A percentile compares a stretch with the other conserved stretches of the same genome.
phyloP scores from a whole-genome alignment of 495 filamentous ascomycete genomes.

The Penicillium herquei region DNA sequence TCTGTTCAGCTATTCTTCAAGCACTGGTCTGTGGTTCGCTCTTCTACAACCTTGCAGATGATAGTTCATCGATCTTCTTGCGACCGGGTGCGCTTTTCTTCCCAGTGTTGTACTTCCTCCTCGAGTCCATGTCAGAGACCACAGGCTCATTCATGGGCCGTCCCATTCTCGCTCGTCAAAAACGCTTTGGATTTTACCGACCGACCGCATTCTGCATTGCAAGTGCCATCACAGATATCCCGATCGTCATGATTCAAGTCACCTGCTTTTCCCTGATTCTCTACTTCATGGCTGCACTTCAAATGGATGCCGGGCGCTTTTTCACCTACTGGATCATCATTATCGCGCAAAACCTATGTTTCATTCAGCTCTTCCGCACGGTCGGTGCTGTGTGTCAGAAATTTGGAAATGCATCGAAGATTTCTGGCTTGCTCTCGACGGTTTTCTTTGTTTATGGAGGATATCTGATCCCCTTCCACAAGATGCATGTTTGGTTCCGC shows the following conservation, averaged over 20 bases:
- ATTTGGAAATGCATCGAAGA: conserved; percentile 82
- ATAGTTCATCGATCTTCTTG: conserved; percentile 41
- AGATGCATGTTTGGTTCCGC: conserved; percentile 80
- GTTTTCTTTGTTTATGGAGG: conserved; percentile 79
- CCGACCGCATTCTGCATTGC: conserved; percentile 79
- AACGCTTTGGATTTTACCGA: conserved; percentile 68
- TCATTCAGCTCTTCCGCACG: conserved; percentile 74
- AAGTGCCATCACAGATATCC: conserved; percentile 73
- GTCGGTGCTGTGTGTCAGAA: conserved; percentile 75
- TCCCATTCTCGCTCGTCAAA: conserved; percentile 44
- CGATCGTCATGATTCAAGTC: conserved; percentile 65
- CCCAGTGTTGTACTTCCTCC: conserved; percentile 38
- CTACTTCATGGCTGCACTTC: conserved; percentile 74
- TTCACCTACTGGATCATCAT: conserved; percentile 76
- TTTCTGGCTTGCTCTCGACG: conserved; percentile 72
- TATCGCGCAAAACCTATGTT: conserved; percentile 64
- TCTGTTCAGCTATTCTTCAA: conserved; percentile 35
- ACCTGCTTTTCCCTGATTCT: conserved; percentile 71
- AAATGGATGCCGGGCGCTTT: conserved; percentile 68
- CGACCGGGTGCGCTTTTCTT: conserved; percentile 42
- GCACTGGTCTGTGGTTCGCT: conserved; percentile 41
- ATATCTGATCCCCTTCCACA: conserved; percentile 73
- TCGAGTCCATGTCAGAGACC: conserved; percentile 39
- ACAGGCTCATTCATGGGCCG: conserved; percentile 42
- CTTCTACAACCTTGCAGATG: conserved; percentile 39